Percentiles rank a stretch among this genome's conserved stretches.
Evolutionary conservation across 441 rosid genomes (phyloP).

Genomic region (Dalechampia spathulata): DNA sequence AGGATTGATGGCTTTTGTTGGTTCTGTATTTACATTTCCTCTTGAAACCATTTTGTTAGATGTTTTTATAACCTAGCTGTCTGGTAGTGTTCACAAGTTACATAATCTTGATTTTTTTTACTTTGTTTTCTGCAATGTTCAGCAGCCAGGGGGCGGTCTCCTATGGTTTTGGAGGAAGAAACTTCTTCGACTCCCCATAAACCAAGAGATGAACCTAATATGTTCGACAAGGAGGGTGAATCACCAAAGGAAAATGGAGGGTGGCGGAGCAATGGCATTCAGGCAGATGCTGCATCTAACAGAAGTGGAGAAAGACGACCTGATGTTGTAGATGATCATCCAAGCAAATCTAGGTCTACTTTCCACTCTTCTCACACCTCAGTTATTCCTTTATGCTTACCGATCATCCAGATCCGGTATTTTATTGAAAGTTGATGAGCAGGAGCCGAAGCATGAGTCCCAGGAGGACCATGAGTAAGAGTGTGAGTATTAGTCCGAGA

Average conservation of each 20-base stretch:
- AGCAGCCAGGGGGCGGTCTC: conserved; percentile 35
- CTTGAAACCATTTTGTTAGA: no score
- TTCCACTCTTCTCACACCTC: conserved; percentile 36
- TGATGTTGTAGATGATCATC: conserved; percentile 74
- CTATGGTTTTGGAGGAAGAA: conserved; percentile 35
- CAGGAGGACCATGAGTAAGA: conserved; percentile 65
- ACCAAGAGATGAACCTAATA: conserved; percentile 33
- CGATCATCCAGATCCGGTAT: conserved; percentile 37
- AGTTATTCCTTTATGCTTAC: conserved; percentile 37
- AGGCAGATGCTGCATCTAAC: conserved; percentile 37
- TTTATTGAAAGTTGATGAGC: conserved; percentile 50
- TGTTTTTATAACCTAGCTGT: no score
- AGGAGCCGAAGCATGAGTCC: conserved; percentile 94
- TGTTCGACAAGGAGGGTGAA: conserved; percentile 40
- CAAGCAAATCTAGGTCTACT: conserved; percentile 82
- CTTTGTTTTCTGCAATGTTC: conserved; percentile 4
- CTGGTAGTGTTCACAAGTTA: no score
- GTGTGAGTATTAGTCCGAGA: conserved; percentile 75
- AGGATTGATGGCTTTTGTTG: no score
- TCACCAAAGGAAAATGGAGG: conserved; percentile 57
- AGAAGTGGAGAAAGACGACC: conserved; percentile 67
- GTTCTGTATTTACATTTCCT: no score
- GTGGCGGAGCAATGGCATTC: conserved; percentile 39
- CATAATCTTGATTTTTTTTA: no score
- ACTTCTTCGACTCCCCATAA: conserved; percentile 30